Evolutionary conservation across 1,284 basidiomycete genomes (phyloP), one percentile per base, ranked within the genome.

Genomic region (Microstroma glucosiphilum): DNA sequence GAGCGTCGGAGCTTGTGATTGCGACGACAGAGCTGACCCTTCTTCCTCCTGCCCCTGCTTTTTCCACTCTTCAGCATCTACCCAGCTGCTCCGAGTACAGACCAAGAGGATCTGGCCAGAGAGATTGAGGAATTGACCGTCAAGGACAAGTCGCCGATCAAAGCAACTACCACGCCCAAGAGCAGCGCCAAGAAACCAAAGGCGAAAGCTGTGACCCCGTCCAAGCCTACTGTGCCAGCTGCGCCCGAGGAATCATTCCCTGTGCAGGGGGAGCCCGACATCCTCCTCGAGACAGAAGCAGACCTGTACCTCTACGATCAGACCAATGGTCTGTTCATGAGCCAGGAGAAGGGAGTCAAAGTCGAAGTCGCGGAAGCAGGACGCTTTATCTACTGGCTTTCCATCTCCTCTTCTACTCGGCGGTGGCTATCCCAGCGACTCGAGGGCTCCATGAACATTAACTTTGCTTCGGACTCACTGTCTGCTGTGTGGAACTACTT

Each of bases 401-500:
- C 84, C 19, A 62, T 67, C 66, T 81, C 78, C 80, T 82, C 49
- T 73, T 82, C 68, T 75, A 82, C 67, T 69, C 79, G 56, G 80
- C 82, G 60, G 85, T 72, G 87, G 91, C 76, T 87, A 88, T 87
- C 48, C 66, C 82, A 63, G 79, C 91, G 90, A 76, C 86, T 88
- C 70, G 84, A 86, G 57, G 43, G 80, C 81, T 62, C 77, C 67
- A 71, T 69, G 71, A 77, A 76, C 61, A 74, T 76, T 65, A 71
- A 72, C 63, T 72, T 76, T 58, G 67, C 70, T 0, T 65, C 63
- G 1, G 75, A 77, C 23, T 69, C 76, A 53, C 69, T 79, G 43
- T 90, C 91, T 1, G 84, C 94, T 67, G 93, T 92, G 37, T 92
- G 90, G 90, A 92, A 91, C 67, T 80, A 75, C 65, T 79, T 73